A percentile compares a stretch with the other conserved stretches of the same genome.
Evolutionary conservation across 192 early-diverging fungal genomes (phyloP).

Genomic region (Diversispora epigaea): DNA sequence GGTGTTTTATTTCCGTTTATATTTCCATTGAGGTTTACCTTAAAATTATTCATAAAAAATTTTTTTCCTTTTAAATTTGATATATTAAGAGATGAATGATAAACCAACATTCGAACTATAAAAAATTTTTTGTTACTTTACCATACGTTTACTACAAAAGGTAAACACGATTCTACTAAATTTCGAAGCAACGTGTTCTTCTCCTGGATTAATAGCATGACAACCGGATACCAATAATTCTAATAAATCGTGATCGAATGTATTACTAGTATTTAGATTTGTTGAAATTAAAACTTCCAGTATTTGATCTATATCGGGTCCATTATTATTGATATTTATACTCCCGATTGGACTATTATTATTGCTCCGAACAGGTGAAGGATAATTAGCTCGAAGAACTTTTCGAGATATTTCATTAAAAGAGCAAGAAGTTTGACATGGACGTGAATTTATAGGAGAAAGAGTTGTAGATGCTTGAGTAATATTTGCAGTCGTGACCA

Average conservation of each 20-base stretch:
- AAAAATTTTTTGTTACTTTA: background rate
- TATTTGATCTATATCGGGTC: background rate
- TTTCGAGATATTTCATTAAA: conserved; percentile 13
- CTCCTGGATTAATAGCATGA: conserved; percentile 4
- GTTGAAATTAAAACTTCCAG: conserved; percentile 28
- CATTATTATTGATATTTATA: background rate
- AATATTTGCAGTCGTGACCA: no score
- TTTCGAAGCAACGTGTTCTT: conserved; percentile 17
- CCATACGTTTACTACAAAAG: conserved; percentile 23
- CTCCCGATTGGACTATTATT: background rate
- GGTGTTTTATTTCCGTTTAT: background rate
- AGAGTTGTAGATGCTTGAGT: no score
- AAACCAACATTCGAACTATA: background rate
- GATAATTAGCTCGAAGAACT: conserved; percentile 19
- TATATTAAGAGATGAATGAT: background rate
- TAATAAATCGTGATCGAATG: conserved; percentile 17
- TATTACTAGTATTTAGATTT: conserved; percentile 11
- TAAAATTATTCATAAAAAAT: no score
- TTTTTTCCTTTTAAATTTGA: background rate
- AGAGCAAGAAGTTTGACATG: background rate
- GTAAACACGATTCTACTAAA: conserved; percentile 31
- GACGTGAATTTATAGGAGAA: no score
- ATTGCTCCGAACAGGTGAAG: background rate
- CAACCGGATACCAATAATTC: conserved; percentile 26
- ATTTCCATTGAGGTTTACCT: conserved; percentile 6